Evolutionary conservation across 345 rosid genomes (phyloP).

Genomic region (Citrus reticulata): DNA sequence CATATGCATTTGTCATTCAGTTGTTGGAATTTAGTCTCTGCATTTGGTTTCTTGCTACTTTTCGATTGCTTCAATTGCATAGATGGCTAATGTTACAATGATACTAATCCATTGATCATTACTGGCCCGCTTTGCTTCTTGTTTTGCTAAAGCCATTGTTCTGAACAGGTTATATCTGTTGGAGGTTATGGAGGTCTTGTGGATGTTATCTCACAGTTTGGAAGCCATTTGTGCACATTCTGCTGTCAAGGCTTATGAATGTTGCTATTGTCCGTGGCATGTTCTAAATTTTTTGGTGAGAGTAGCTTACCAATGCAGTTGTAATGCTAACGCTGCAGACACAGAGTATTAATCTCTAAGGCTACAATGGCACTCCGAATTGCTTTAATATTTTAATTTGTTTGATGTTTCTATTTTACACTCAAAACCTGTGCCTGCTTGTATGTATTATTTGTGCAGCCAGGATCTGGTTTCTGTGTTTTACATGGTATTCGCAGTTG

Average conservation of each 20-base stretch:
- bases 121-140: not conserved
- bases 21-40: not conserved
- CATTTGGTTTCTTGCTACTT: not conserved
- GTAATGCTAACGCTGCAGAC: not conserved
- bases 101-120: not conserved
- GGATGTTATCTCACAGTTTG: constrained; percentile 83
- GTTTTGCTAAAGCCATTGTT: not conserved
- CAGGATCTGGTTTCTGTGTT: not conserved
- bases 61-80: not conserved
- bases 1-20: not conserved
- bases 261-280: not conserved
- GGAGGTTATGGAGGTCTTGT: constrained; percentile 95
- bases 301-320: not conserved
- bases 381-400: not conserved
- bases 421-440: not conserved
- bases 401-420: not conserved
- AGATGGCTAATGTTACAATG: not conserved
- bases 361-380: not conserved
- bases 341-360: not conserved
- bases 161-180: constrained; percentile 58
- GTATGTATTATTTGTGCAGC: not conserved
- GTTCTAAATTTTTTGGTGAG: not conserved
- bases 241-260: constrained; percentile 44
- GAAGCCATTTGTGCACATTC: constrained; percentile 93
- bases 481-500: not conserved